phyloP scores from a whole-genome alignment of 306 rosid genomes.

The Potentilla sterilis region DNA sequence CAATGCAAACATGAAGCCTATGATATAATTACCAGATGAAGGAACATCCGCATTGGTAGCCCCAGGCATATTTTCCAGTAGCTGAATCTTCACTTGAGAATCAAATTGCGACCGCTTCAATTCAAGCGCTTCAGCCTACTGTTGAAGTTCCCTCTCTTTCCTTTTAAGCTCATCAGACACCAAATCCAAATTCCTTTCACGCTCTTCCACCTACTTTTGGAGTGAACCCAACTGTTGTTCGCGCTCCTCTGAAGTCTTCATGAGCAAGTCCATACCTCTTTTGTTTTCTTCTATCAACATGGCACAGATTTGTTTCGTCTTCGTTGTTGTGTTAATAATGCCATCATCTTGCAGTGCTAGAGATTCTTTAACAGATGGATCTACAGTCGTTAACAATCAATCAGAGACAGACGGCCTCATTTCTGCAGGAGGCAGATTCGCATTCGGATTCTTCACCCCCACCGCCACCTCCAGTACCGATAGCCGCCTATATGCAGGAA shows the following conservation, averaged over 20 bases:
- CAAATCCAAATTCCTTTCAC: neutral
- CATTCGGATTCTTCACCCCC: no score
- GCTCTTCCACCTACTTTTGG: no score
- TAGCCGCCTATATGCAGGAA: no score
- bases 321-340: no score
- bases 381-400: no score
- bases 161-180: conserved; percentile 15
- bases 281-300: neutral
- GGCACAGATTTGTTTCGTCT: no score
- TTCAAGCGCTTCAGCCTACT: conserved; percentile 25
- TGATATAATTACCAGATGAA: neutral
- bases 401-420: no score
- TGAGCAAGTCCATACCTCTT: neutral
- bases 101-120: conserved; percentile 19
- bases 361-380: no score
- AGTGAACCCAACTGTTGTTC: no score
- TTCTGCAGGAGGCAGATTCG: no score
- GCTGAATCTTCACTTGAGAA: conserved; percentile 24
- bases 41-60: neutral
- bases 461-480: no score
- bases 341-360: no score
- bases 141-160: conserved; percentile 26
- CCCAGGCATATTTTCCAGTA: neutral
- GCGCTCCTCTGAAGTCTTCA: neutral
- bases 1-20: neutral